Conservation (phyloP, 345 rosid genomes). For the Excoecaria agallocha region DNA sequence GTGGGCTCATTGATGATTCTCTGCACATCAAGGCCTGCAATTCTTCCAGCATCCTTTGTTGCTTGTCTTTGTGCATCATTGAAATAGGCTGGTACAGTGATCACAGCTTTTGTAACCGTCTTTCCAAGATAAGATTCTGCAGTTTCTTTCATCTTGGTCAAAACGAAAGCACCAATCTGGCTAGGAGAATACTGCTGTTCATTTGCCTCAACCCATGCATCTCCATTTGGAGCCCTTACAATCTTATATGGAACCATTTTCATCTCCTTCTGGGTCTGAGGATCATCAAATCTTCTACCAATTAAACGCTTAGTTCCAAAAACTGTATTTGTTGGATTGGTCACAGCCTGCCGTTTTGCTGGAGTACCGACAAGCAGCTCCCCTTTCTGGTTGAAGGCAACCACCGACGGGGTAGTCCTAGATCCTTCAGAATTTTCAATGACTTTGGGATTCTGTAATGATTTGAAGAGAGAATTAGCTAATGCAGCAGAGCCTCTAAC, state of each 20-base stretch:
- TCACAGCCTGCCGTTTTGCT: slow-evolving; percentile 41
- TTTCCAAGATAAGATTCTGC: slow-evolving; percentile 37
- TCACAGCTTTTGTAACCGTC: slow-evolving; percentile 31
- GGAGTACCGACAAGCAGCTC: slow-evolving; percentile 40
- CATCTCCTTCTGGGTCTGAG: slow-evolving; percentile 38
- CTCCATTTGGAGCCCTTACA: slow-evolving; percentile 36
- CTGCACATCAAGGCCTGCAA: slow-evolving; percentile 37
- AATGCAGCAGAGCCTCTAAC: not conserved
- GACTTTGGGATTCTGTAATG: slow-evolving; percentile 32
- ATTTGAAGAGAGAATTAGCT: not conserved
- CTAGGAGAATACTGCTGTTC: slow-evolving; percentile 40
- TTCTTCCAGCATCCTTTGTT: slow-evolving; percentile 41
- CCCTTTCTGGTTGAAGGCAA: slow-evolving; percentile 32
- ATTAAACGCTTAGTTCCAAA: slow-evolving; percentile 38
- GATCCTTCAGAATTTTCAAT: slow-evolving; percentile 41
- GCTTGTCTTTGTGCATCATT: slow-evolving; percentile 45
- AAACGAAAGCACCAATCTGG: slow-evolving; percentile 34
- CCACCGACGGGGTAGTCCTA: slow-evolving; percentile 38
- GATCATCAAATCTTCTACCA: slow-evolving; percentile 36
- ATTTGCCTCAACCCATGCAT: slow-evolving; percentile 39
- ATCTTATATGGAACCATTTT: slow-evolving; percentile 42
- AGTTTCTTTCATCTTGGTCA: slow-evolving; percentile 40
- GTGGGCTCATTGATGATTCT: slow-evolving; percentile 43
- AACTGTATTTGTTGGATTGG: slow-evolving; percentile 35
- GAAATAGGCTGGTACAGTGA: slow-evolving; percentile 41